A percentile compares a stretch with the other conserved stretches of the same genome.
phyloP scores from a whole-genome alignment of 306 rosid genomes.

The Quercus robur region DNA sequence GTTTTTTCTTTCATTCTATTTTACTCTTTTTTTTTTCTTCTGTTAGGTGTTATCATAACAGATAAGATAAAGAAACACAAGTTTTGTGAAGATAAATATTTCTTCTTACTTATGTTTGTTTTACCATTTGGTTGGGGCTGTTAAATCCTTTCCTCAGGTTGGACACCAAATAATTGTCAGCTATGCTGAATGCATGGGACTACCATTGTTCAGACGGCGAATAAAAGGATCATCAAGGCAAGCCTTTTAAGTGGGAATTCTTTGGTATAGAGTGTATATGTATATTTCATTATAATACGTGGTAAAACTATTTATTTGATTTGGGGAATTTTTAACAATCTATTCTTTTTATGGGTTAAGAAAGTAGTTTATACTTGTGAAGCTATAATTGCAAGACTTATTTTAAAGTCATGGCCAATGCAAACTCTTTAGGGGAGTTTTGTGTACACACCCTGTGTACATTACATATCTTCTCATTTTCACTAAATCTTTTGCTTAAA shows the following conservation, averaged over 20 bases:
- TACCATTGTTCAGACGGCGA: slow-evolving; percentile 89
- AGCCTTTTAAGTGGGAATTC: slow-evolving; percentile 41
- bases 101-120: neutral
- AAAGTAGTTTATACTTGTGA: neutral
- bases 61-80: neutral
- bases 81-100: neutral
- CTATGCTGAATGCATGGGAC: slow-evolving; percentile 96
- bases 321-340: slow-evolving; percentile 6
- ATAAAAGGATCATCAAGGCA: slow-evolving; percentile 96
- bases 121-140: neutral
- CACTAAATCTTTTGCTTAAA: no score
- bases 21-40: neutral
- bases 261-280: slow-evolving; percentile 10
- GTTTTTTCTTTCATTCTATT: neutral
- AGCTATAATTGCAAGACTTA: neutral
- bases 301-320: slow-evolving; percentile 16
- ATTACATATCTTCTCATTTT: no score
- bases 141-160: slow-evolving; percentile 58
- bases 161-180: slow-evolving; percentile 89
- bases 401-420: neutral
- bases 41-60: neutral
- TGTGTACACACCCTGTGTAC: no score
- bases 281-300: no score
- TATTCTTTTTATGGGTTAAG: neutral
- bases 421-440: neutral